Base-by-base conservation (phyloP, 192 early-diverging fungal species). In the Jimgerdemannia lactiflua region DNA sequence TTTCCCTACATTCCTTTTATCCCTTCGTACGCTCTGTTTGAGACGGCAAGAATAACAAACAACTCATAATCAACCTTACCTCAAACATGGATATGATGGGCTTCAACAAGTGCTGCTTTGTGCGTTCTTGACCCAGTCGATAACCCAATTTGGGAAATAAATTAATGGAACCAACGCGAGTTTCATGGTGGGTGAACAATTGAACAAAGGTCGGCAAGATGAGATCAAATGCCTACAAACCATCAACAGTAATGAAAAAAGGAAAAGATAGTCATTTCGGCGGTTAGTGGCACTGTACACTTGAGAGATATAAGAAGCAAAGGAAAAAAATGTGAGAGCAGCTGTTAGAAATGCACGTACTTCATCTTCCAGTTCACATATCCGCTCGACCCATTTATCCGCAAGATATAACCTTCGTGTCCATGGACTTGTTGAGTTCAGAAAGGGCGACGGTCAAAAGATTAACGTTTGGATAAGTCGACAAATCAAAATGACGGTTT, bases 1-100 rank as follows among this genome's bases (percentile, higher is more conserved):
- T n/a, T n/a, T n/a, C n/a, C 29, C 29, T 29, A 29, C 29, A 29
- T 29, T 29, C 29, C 29, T 29, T 29, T 29, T 29, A 29, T 29
- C 29, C 29, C 29, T 29, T 29, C 29, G 29, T 29, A 29, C 29
- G 29, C 29, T 29, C 29, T 29, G 29, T 29, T 29, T 29, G 29
- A 29, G 29, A 4, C 14, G 43, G 69, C 29, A 71, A 67, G 19
- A 64, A 7, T 42, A 14, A 70, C 17, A 49, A 40, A 39, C 68
- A 4, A 40, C 70, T 10, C 3, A 54, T 4, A 19, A 17, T 39
- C 18, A 39, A 43, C 3, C 42, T 66, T 84, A 89, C 87, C 75
- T 90, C 89, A 77, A 90, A 88, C n/a, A 90, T 74, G 4, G 86
- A 79, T 20, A 88, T 74, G n/a, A 87, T 87, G 3, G 84, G 87